Conservation (phyloP, 352 stramenopile species). For the Peronospora farinosa region DNA sequence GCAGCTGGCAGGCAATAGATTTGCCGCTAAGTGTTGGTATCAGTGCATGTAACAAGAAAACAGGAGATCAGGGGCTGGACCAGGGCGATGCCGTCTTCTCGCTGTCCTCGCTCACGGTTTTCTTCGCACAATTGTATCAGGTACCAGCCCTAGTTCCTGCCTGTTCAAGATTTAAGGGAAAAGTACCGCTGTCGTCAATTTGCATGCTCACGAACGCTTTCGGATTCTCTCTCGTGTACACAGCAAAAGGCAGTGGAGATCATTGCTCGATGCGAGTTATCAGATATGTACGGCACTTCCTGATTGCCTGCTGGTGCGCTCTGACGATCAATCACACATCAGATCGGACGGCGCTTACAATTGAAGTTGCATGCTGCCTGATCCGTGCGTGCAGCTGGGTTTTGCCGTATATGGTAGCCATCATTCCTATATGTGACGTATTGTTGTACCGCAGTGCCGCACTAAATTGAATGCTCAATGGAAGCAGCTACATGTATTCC, state of each 20-base stretch:
- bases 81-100: slow-evolving; percentile 19
- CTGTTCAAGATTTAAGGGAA: slow-evolving; percentile 16
- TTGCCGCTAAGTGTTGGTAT: slow-evolving; percentile 9
- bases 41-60: background rate
- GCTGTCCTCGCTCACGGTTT: slow-evolving; percentile 10
- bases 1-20: slow-evolving; percentile 18
- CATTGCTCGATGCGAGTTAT: background rate
- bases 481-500: background rate
- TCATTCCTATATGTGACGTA: too few relatives aligned
- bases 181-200: slow-evolving; percentile 1
- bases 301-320: background rate
- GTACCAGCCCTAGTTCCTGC: slow-evolving; percentile 8
- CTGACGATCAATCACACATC: slow-evolving; percentile 6
- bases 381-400: background rate
- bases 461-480: background rate
- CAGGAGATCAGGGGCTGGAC: slow-evolving; percentile 7
- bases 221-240: slow-evolving; percentile 15
- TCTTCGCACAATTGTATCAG: slow-evolving; percentile 9
- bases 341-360: background rate
- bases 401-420: background rate
- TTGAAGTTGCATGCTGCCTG: background rate
- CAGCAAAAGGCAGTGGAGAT: slow-evolving; percentile 12
- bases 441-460: too few relatives aligned
- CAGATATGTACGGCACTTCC: background rate
- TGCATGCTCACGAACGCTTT: slow-evolving; percentile 6